Percentiles rank a stretch among this genome's conserved stretches.
Conservation (phyloP, 2,329 filamentous ascomycete species). For the Nemania abortiva region DNA sequence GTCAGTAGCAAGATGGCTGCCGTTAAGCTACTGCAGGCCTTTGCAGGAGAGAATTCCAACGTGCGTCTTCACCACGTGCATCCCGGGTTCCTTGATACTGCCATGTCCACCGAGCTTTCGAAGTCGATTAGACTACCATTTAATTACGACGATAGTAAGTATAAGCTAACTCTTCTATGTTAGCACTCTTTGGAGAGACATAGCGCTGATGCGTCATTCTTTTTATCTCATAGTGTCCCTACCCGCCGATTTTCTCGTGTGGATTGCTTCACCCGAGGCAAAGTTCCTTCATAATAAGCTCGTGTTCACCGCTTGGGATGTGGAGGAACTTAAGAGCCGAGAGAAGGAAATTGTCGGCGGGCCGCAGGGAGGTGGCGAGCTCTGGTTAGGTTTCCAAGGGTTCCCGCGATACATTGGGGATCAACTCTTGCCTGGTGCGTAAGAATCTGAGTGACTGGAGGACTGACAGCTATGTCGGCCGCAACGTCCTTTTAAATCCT, state of each 20-base stretch:
- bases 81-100: conserved; percentile 53
- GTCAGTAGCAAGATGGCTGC: conserved; percentile 56
- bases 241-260: conserved; percentile 31
- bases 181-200: neutral
- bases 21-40: conserved; percentile 56
- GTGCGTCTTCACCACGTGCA: conserved; percentile 57
- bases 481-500: too few relatives aligned
- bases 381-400: conserved; percentile 29
- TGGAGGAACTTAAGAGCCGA: conserved; percentile 32
- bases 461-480: too few relatives aligned
- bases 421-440: conserved; percentile 18
- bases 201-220: neutral
- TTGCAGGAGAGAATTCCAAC: conserved; percentile 55
- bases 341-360: conserved; percentile 31
- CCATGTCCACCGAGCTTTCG: conserved; percentile 38
- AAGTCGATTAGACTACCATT: conserved; percentile 31
- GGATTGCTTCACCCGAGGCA: conserved; percentile 33
- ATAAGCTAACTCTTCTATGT: neutral
- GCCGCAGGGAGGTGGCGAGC: conserved; percentile 30
- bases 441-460: neutral
- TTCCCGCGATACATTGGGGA: conserved; percentile 29
- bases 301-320: conserved; percentile 34
- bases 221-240: conserved; percentile 21
- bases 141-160: conserved; percentile 40
- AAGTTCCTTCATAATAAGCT: conserved; percentile 30